Evolutionary conservation across 176 grass and related monocot species (phyloP).

Genomic region (Eragrostis nindensis): DNA sequence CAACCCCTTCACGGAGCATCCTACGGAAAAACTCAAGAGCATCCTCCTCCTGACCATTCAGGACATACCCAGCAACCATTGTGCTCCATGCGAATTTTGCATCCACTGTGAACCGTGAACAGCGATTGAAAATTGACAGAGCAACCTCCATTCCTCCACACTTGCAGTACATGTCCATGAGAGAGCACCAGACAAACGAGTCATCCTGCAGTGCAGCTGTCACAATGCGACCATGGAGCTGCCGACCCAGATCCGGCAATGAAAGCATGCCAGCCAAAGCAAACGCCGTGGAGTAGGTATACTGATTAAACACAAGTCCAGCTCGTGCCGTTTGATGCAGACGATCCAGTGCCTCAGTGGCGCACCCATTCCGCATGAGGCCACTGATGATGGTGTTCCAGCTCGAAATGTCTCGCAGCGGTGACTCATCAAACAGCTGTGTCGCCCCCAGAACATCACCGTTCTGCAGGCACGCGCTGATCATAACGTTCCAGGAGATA

Average conservation of each 20-base stretch:
- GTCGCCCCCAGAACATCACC: conserved; percentile 40
- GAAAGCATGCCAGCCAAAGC: conserved; percentile 54
- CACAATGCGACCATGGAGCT: conserved; percentile 61
- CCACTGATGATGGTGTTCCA: conserved; percentile 76
- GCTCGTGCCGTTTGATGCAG: conserved; percentile 47
- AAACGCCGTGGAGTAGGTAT: conserved; percentile 63
- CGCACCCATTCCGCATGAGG: conserved; percentile 40
- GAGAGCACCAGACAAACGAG: conserved; percentile 53
- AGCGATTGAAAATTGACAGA: conserved; percentile 47
- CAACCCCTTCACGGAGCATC: conserved; percentile 50
- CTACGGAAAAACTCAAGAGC: conserved; percentile 47
- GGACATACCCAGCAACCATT: conserved; percentile 56
- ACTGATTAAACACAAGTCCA: conserved; percentile 46
- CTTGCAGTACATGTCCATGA: conserved; percentile 86
- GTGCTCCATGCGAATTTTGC: conserved; percentile 59
- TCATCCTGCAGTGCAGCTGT: conserved; percentile 38
- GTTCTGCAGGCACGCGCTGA: conserved; percentile 41
- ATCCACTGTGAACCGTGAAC: conserved; percentile 8
- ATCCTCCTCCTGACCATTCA: conserved; percentile 65
- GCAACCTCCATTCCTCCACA: conserved; percentile 47
- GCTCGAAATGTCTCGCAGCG: conserved; percentile 45
- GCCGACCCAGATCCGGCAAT: conserved; percentile 49
- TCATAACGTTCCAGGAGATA: conserved; percentile 63
- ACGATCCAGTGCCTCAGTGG: conserved; percentile 31
- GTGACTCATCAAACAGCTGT: conserved; percentile 51